Evolutionary conservation across 2,329 filamentous ascomycete species (phyloP).

Genomic region (Mycosphaerella sp.): DNA sequence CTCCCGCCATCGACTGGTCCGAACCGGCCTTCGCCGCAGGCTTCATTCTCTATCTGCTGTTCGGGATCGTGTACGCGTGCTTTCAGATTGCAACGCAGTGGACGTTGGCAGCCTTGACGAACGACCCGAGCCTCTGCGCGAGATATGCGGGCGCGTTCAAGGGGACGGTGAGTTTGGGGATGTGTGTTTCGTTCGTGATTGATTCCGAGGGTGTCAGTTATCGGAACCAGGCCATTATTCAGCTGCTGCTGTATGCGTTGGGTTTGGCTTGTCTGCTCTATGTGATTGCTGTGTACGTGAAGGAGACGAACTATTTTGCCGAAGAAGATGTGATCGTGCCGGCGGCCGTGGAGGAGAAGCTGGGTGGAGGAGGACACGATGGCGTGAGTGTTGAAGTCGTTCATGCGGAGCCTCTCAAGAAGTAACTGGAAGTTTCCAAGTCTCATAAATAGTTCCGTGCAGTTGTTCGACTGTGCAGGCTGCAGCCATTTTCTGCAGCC

Average conservation of each 20-base stretch:
- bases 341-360: slow-evolving; percentile 8
- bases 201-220: slow-evolving; percentile 6
- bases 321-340: slow-evolving; percentile 9
- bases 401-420: neutral
- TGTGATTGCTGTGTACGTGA: slow-evolving; percentile 2
- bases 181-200: slow-evolving; percentile 9
- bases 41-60: slow-evolving; percentile 14
- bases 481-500: too few species aligned
- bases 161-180: slow-evolving; percentile 3
- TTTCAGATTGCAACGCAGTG: slow-evolving; percentile 10
- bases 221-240: slow-evolving; percentile 1
- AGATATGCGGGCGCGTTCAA: slow-evolving; percentile 7
- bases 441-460: too few species aligned
- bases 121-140: slow-evolving; percentile 9
- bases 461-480: too few species aligned
- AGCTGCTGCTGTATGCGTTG: slow-evolving; percentile 3
- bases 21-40: slow-evolving; percentile 11
- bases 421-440: neutral
- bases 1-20: slow-evolving; percentile 15
- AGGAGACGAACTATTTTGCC: slow-evolving; percentile 8
- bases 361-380: neutral
- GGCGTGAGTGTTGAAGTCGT: neutral
- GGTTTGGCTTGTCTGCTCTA: slow-evolving; percentile 6
- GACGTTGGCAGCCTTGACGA: slow-evolving; percentile 4
- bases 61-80: slow-evolving; percentile 5